Conservation (phyloP, 371 early-diverging fungal species). For the Massospora cicadina region DNA sequence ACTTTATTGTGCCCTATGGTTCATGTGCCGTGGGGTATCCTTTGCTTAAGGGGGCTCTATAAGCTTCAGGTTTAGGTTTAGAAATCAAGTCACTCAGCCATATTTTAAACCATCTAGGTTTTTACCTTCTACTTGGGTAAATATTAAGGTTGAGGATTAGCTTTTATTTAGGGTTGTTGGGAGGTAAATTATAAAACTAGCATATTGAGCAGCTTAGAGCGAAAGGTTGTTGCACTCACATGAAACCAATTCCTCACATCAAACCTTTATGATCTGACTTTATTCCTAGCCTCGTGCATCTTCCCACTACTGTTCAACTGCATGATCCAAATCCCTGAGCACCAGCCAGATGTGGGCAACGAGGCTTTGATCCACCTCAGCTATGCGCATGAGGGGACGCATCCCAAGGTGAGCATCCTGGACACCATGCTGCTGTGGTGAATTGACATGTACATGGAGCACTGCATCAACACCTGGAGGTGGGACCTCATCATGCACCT, state of each 20-base stretch:
- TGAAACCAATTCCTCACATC: background rate
- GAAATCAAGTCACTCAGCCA: too few relatives aligned
- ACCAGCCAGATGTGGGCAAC: background rate
- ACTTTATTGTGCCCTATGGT: too few relatives aligned
- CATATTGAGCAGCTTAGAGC: too few relatives aligned
- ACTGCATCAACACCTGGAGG: background rate
- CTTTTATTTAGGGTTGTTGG: too few relatives aligned
- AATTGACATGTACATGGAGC: conserved; percentile 3
- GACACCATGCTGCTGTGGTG: background rate
- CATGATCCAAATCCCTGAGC: background rate
- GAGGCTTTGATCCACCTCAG: background rate
- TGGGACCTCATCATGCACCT: background rate
- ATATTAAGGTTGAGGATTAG: too few relatives aligned
- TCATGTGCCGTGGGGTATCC: too few relatives aligned
- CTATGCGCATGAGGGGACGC: background rate
- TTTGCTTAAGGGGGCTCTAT: too few relatives aligned
- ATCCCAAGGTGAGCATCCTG: background rate
- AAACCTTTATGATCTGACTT: background rate
- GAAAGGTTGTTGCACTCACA: too few relatives aligned
- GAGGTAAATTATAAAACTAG: too few relatives aligned
- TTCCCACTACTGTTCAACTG: conserved; percentile 4
- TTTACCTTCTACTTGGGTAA: too few relatives aligned
- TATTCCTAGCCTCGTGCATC: background rate
- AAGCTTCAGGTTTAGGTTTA: too few relatives aligned
- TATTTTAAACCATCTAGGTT: too few relatives aligned